phyloP scores from a whole-genome alignment of 257 asterid genomes.

The Fraxinus quadrangulata region DNA sequence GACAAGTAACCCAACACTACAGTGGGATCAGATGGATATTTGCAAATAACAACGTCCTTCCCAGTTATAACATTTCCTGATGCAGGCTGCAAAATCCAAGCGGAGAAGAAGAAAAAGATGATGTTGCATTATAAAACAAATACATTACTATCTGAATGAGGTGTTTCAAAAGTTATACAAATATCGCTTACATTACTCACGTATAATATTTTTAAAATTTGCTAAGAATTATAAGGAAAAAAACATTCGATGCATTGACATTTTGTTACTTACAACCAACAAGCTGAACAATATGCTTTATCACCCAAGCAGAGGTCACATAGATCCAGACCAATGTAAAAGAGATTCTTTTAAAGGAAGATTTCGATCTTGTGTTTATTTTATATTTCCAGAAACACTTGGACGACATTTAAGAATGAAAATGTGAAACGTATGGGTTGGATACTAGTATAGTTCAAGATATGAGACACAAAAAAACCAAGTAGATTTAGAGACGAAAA shows the following conservation, averaged over 20 bases:
- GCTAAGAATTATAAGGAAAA: neutral
- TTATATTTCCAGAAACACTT: neutral
- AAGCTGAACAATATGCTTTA: too few species aligned
- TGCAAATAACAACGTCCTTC: conserved; percentile 69
- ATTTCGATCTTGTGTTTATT: neutral
- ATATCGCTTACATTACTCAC: neutral
- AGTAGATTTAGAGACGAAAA: neutral
- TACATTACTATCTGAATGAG: neutral
- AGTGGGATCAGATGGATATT: conserved; percentile 68
- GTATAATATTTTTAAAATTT: neutral
- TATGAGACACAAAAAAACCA: neutral
- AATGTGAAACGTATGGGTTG: neutral
- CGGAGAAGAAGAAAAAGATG: neutral
- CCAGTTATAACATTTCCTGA: conserved; percentile 60
- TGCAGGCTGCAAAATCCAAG: conserved; percentile 59
- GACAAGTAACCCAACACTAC: conserved; percentile 71
- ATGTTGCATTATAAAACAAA: neutral
- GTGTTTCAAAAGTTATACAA: neutral
- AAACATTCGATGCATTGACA: neutral
- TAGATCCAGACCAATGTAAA: neutral
- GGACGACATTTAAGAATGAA: neutral
- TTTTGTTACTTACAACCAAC: too few species aligned
- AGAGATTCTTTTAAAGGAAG: neutral
- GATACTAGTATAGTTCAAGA: neutral
- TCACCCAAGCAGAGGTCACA: too few species aligned